Percentiles rank a stretch among this genome's conserved stretches.
Conservation (phyloP, 495 filamentous ascomycete species). For the Talaromyces stipitatus region DNA sequence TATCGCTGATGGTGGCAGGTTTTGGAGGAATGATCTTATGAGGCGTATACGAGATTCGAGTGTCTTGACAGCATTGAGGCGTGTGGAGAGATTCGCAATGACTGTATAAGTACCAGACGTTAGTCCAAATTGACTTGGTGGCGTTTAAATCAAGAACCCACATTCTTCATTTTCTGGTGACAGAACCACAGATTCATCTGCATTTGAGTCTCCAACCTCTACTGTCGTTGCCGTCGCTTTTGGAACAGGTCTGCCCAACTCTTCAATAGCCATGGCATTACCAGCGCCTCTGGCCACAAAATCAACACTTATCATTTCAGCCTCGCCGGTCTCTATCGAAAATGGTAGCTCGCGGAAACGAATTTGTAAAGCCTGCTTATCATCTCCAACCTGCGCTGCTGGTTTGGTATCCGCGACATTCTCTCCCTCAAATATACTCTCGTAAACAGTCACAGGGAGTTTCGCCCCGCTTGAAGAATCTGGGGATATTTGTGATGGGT, state of each 20-base stretch:
- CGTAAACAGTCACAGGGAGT: conserved; percentile 84
- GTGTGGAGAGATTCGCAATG: conserved; percentile 67
- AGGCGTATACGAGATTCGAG: conserved; percentile 77
- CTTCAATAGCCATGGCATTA: conserved; percentile 59
- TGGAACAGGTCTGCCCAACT: conserved; percentile 1
- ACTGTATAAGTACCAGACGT: conserved; percentile 30
- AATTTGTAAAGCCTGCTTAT: conserved; percentile 47
- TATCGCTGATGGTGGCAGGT: conserved; percentile 57
- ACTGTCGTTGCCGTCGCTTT: conserved; percentile 5
- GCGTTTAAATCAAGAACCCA: conserved; percentile 18
- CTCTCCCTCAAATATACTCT: conserved; percentile 68
- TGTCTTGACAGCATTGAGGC: conserved; percentile 87
- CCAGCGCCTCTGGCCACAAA: conserved; percentile 77
- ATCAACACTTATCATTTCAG: conserved; percentile 95
- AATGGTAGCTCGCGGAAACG: conserved; percentile 81
- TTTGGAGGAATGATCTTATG: conserved; percentile 70
- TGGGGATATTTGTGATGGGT: conserved; percentile 48
- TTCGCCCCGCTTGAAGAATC: conserved; percentile 56
- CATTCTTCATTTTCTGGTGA: conserved; percentile 72
- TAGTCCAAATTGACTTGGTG: conserved; percentile 7
- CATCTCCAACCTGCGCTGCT: conserved; percentile 66
- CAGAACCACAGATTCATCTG: conserved; percentile 42
- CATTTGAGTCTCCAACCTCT: conserved; percentile 22
- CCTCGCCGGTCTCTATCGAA: conserved; percentile 83
- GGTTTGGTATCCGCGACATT: conserved; percentile 49